Evolutionary conservation across 1,139 yeast genomes (phyloP), one percentile per base, ranked within the genome.

Genomic region (Zygoascus meyerae): DNA sequence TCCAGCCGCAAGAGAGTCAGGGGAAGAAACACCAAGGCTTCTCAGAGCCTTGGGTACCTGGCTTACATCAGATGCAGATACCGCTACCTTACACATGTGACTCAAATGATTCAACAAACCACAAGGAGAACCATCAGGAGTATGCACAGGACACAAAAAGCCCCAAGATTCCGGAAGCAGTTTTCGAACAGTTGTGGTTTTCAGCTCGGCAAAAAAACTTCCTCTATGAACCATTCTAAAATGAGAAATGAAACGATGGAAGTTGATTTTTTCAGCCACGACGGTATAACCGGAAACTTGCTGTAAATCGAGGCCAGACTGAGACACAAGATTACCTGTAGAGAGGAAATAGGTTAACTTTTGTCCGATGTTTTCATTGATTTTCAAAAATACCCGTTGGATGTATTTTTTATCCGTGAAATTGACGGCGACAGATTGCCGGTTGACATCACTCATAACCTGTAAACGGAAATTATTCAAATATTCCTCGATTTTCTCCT

Each of bases 121-220:
- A 83, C 99, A 92, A 17, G 99, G 99, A 44, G 97, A 86, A 61
- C 99, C 99, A 84, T 92, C 99, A 2, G 99, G 99, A 12, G 99
- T 92, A 69, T 92, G 98, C 14, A 94, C 98, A 16, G 99, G 98
- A 72, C 99, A 94, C 59, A 94, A 71, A 75, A 92, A 94, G 5
- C 97, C 97, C 99, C 99, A 92, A 1, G 96, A 86, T 69, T 92
- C 99, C 0, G 99, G 99, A 50, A 92, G 75, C 61, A 92, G 74
- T 67, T 92, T 92, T 73, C 99, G 82, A 45, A 92, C 99, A 0
- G 98, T 85, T 26, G 98, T 94, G 34, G 98, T 92, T 66, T 94
- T 92, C 69, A 92, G 78, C 69, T 92, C 96, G 39, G 99, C 97
- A 67, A 92, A 92, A 82, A 92, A 92, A 55, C 97, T 87, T 68